Evolutionary conservation across 1,284 basidiomycete species (phyloP).

Genomic region (Macrocybe sp.): DNA sequence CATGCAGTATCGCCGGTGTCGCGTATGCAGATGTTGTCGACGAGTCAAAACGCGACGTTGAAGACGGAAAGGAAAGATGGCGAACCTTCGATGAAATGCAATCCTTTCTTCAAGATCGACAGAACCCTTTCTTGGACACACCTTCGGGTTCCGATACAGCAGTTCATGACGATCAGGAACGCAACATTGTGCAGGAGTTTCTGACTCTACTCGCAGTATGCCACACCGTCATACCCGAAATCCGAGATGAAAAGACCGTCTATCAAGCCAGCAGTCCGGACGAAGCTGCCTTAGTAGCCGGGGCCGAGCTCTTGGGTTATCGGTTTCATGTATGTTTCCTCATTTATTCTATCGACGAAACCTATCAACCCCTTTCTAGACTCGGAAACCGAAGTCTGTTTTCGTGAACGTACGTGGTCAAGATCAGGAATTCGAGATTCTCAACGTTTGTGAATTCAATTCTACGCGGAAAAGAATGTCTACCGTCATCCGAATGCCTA

Average conservation of each 20-base stretch:
- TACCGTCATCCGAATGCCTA: constrained; percentile 82
- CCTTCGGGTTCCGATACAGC: constrained; percentile 30
- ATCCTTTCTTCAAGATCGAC: constrained; percentile 40
- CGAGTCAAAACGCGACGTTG: constrained; percentile 67
- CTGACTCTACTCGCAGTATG: constrained; percentile 91
- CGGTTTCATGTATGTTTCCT: constrained; percentile 76
- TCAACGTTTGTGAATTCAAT: constrained; percentile 99
- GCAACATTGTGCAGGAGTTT: constrained; percentile 78
- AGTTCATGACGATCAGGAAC: constrained; percentile 35
- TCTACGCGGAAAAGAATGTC: constrained; percentile 98
- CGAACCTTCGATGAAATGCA: constrained; percentile 73
- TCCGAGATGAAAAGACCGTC: constrained; percentile 76
- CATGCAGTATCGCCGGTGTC: constrained; percentile 85
- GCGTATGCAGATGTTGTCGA: constrained; percentile 90
- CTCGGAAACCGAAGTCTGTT: constrained; percentile 92
- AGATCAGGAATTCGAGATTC: constrained; percentile 80
- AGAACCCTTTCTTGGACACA: constrained; percentile 53
- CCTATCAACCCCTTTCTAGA: constrained; percentile 42
- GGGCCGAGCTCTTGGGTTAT: constrained; percentile 91
- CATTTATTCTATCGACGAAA: not conserved
- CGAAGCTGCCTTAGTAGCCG: constrained; percentile 93
- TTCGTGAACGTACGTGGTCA: constrained; percentile 80
- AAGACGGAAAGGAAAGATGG: constrained; percentile 69
- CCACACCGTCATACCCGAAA: constrained; percentile 98
- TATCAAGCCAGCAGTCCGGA: constrained; percentile 99